phyloP scores from a whole-genome alignment of 2,329 filamentous ascomycete species.

The Cercospora zeae-maydis region DNA sequence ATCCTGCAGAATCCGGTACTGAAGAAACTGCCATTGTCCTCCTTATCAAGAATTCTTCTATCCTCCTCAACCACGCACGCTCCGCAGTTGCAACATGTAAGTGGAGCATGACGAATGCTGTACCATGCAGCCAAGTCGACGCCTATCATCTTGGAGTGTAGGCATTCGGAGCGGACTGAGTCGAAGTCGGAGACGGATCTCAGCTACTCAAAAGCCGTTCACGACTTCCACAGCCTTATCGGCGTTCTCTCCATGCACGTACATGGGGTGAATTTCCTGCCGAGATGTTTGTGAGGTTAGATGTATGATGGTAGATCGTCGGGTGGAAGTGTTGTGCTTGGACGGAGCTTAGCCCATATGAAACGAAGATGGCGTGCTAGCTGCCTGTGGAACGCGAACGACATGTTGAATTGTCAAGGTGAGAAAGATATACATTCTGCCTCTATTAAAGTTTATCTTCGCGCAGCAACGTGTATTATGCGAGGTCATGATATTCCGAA shows the following conservation, averaged over 20 bases:
- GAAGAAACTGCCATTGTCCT: background rate
- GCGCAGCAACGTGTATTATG: background rate
- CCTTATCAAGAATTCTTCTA: background rate
- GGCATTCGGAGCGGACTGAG: background rate
- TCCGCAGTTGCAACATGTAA: background rate
- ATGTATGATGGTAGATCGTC: constrained; percentile 21
- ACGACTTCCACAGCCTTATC: background rate
- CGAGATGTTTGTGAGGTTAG: constrained; percentile 30
- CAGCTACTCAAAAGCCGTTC: background rate
- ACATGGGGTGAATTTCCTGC: background rate
- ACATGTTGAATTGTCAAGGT: background rate
- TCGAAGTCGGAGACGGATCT: background rate
- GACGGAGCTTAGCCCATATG: background rate
- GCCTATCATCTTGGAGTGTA: background rate
- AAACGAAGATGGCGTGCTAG: background rate
- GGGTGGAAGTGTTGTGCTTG: background rate
- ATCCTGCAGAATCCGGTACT: background rate
- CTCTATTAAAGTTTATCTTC: background rate
- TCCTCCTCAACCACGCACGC: background rate
- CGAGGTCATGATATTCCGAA: background rate
- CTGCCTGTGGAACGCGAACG: background rate
- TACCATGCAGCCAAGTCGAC: background rate
- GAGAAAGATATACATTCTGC: background rate
- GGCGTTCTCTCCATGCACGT: background rate
- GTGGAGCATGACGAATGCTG: background rate